Evolutionary conservation across 768 basidiomycete species (phyloP).

Genomic region (Tulasnella sp.): DNA sequence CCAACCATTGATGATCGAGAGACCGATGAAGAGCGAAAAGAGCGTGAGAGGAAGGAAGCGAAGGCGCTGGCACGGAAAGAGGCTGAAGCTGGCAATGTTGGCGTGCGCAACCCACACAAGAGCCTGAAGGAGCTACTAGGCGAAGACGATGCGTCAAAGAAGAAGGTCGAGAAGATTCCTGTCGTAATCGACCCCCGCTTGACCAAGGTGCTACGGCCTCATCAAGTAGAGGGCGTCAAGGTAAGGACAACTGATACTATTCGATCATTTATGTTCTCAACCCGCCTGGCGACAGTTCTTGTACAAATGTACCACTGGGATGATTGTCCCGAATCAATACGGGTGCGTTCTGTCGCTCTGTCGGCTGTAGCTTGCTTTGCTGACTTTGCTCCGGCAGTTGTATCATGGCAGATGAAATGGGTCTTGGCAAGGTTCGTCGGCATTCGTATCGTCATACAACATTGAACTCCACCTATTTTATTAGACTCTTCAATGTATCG

Average conservation of each 20-base stretch:
- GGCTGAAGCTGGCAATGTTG: slow-evolving; percentile 47
- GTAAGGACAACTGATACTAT: slow-evolving; percentile 33
- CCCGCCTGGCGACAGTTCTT: slow-evolving; percentile 51
- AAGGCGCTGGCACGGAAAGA: slow-evolving; percentile 52
- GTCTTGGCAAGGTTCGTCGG: slow-evolving; percentile 45
- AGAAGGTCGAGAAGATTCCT: slow-evolving; percentile 67
- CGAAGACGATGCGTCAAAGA: slow-evolving; percentile 52
- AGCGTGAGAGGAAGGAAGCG: slow-evolving; percentile 60
- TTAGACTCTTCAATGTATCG: slow-evolving; percentile 93
- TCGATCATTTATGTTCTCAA: not conserved
- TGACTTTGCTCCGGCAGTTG: slow-evolving; percentile 49
- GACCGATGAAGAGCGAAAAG: slow-evolving; percentile 73
- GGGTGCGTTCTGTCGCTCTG: slow-evolving; percentile 23
- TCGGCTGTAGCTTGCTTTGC: not conserved
- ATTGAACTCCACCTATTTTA: slow-evolving; percentile 25
- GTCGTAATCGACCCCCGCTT: slow-evolving; percentile 93
- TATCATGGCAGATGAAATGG: slow-evolving; percentile 99
- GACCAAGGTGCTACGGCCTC: slow-evolving; percentile 80
- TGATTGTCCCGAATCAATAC: slow-evolving; percentile 76
- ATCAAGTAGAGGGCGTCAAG: slow-evolving; percentile 98
- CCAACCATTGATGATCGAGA: slow-evolving; percentile 90
- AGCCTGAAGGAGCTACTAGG: slow-evolving; percentile 70
- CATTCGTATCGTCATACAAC: not conserved
- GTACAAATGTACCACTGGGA: slow-evolving; percentile 89
- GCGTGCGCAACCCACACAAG: slow-evolving; percentile 85